Evolutionary conservation across 306 rosid species (phyloP), one percentile per base, ranked within the genome.

Genomic region (Fagus sylvatica): DNA sequence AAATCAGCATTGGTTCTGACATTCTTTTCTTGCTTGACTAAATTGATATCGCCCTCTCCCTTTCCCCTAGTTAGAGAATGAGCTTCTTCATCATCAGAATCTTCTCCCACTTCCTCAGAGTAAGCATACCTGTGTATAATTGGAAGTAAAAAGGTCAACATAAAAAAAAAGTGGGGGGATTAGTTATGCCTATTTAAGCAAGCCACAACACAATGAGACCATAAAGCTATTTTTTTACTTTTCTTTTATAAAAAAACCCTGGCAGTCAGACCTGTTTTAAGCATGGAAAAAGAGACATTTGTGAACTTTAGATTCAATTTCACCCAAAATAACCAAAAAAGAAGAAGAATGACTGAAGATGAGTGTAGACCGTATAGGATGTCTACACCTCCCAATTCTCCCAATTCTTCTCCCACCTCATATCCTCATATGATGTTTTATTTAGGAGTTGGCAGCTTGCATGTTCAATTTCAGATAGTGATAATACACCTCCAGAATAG

Each of bases 101-200:
- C 96, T 61, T 87, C 97, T 66, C 97, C 97, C 53, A 88, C 85
- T 85, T 92, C 88, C 75, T 90, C 98, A 0, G 98, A 95, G 86
- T 95, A 92, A 7, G 98, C 97, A 84, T 92, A 95, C 90, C 98
- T 95, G 61, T 40, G 28, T 65, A 76, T 36, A 22, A 67, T 75
- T 22, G 36, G 73, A 46, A 80, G 73, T 9, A 41, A 46, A 73
- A 71, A 22, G 28, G 78, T 80, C 69, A 83, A 56, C 61, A 67
- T 64, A 74, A 43, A 46, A n/a, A 4, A 40, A 6, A 16, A 82
- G 73, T 1, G 48, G 13, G n/a, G 12, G 33, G 33, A 56, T n/a
- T 56, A 56, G 9, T 56, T 56, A n/a, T 56, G 32, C 62, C 16
- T 28, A 28, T 30, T 32, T 59, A 59, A 59, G 11, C 39, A 9